Evolutionary conservation across 768 basidiomycete genomes (phyloP), one percentile per base, ranked within the genome.

Genomic region (Tylopilus cervinicoccineus): DNA sequence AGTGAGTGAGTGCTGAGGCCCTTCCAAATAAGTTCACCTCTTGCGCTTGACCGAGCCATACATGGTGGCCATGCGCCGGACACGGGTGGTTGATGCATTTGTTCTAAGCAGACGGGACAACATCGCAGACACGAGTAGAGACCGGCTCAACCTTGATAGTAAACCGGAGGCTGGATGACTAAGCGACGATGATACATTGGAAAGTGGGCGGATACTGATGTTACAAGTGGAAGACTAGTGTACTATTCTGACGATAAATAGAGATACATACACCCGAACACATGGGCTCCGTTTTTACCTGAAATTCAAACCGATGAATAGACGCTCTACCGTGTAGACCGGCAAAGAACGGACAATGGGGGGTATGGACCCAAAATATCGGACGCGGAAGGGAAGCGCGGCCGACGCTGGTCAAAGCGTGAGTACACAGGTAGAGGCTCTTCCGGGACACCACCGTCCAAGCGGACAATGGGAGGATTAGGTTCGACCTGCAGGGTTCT

Each of bases 51-150:
- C 52, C 13, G 67, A 53, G 48, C 67, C 70, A 43, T 72, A 71
- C 26, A 78, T 51, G 11, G 76, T 75, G 40, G 78, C 75, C 52
- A 76, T 72, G 16, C 75, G 69, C 39, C 69, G 59, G n/a, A 70
- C 44, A 7, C 62, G 62, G 29, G 69, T 67, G 26, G 52, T 45
- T 23, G 54, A 41, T 1, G 26, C 42, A 17, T 52, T 58, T 8
- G 54, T 51, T 45, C 63, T 60, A 17, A 50, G 38, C n/a, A 55
- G 22, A 28, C 47, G 56, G 20, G 45, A 33, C 50, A 65, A 54
- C 79, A 78, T 66, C 20, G 39, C 20, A 28, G 33, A 46, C 14
- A 10, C 6, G 17, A 40, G 29, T 33, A 23, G 23, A 33, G 23
- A 33, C 43, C 26, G 6, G n/a, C 34, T 42, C 29, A 16, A 38